A percentile compares a stretch with the other conserved stretches of the same genome.
Evolutionary conservation across 2,329 filamentous ascomycete species (phyloP).

Genomic region (Talaromyces sp.): DNA sequence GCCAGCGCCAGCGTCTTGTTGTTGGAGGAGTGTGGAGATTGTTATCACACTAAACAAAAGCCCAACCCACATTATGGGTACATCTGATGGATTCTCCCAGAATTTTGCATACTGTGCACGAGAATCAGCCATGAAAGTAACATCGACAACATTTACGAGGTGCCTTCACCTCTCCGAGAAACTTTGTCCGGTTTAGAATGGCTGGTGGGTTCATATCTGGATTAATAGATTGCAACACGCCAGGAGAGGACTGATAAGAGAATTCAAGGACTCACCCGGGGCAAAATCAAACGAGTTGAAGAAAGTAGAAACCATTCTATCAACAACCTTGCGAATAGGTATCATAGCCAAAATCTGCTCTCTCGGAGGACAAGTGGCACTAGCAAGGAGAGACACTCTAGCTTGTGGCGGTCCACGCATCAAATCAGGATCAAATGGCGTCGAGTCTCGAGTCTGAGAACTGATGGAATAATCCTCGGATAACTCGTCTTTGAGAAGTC

Average conservation of each 20-base stretch:
- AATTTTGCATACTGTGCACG: slow-evolving; percentile 4
- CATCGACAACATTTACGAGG: neutral
- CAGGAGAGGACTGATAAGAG: neutral
- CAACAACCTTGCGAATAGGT: slow-evolving; percentile 4
- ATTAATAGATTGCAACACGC: neutral
- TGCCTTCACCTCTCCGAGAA: slow-evolving; percentile 3
- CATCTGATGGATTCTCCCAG: slow-evolving; percentile 2
- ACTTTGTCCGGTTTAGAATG: neutral
- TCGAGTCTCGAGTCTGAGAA: slow-evolving; percentile 1
- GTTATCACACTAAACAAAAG: slow-evolving; percentile 8
- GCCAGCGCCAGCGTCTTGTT: slow-evolving; percentile 2
- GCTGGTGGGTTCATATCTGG: neutral
- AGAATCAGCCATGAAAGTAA: neutral
- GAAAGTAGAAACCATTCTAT: slow-evolving; percentile 5
- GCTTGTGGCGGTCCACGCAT: neutral
- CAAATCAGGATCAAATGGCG: neutral
- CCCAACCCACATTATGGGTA: slow-evolving; percentile 9
- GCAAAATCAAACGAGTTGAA: slow-evolving; percentile 6
- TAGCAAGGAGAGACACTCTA: slow-evolving; percentile 4
- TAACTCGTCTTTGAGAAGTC: slow-evolving; percentile 5
- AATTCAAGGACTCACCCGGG: neutral
- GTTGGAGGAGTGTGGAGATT: slow-evolving; percentile 6
- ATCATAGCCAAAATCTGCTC: slow-evolving; percentile 3
- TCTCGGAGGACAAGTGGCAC: neutral
- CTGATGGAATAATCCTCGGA: neutral